Evolutionary conservation across 148 eudicot genomes (phyloP).

Genomic region (Euryodendron excelsum): DNA sequence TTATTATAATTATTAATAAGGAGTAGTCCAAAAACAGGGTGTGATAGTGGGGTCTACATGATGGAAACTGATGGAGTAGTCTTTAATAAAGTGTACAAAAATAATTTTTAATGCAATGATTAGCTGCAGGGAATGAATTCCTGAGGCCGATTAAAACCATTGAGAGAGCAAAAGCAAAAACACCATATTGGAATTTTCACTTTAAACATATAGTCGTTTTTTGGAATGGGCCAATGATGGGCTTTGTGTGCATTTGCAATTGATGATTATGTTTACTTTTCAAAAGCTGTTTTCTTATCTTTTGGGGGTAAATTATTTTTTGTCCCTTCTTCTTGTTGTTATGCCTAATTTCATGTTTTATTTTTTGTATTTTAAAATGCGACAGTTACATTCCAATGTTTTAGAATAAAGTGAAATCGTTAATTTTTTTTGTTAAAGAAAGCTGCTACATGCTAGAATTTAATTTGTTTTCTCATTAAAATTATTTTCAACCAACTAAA

Average conservation of each 20-base stretch:
- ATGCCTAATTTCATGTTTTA: too few species aligned
- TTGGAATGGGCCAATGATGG: not conserved
- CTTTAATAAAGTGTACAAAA: not conserved
- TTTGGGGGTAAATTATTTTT: too few species aligned
- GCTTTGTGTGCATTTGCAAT: not conserved
- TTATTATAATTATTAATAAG: not conserved
- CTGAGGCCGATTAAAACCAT: not conserved
- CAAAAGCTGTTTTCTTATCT: too few species aligned
- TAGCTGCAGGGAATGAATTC: not conserved
- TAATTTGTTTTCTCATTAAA: too few species aligned
- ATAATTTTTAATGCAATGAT: not conserved
- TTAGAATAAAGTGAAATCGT: too few species aligned
- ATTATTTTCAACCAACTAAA: too few species aligned
- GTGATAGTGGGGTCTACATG: slow-evolving; percentile 1
- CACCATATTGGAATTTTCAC: not conserved
- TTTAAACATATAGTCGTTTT: too few species aligned
- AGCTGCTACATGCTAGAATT: too few species aligned
- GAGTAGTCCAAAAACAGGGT: not conserved
- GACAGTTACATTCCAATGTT: too few species aligned
- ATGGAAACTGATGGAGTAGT: not conserved
- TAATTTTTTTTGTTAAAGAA: too few species aligned
- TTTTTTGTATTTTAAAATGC: too few species aligned
- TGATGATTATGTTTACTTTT: not conserved
- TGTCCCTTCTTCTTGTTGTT: too few species aligned
- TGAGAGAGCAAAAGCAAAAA: not conserved